Conservation (phyloP, 768 basidiomycete species). For the Mycena haematopus region DNA sequence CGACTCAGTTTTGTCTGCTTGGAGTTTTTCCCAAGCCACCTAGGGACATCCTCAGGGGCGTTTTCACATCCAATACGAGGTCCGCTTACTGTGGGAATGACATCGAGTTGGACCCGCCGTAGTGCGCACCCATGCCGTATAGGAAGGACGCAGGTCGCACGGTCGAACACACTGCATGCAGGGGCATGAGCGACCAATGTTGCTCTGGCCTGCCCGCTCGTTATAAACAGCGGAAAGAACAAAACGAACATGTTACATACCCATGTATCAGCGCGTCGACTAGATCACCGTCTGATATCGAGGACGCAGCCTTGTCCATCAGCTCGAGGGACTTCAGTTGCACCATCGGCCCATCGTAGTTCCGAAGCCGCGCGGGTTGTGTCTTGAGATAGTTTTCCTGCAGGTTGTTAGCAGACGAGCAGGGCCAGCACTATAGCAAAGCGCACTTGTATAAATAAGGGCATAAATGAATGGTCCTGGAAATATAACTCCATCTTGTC, state of each 20-base stretch:
- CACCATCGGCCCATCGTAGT: constrained; percentile 67
- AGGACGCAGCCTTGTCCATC: constrained; percentile 87
- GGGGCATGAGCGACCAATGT: constrained; percentile 94
- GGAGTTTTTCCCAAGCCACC: constrained; percentile 98
- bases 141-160: constrained; percentile 85
- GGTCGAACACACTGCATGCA: constrained; percentile 91
- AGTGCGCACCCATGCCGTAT: constrained; percentile 75
- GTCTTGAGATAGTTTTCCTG: constrained; percentile 98
- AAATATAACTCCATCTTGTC: constrained; percentile 98
- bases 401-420: background rate
- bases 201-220: constrained; percentile 79
- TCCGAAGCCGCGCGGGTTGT: constrained; percentile 66
- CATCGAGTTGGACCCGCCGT: constrained; percentile 70
- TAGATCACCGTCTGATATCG: constrained; percentile 94
- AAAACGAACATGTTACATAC: constrained; percentile 47
- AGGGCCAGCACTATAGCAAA: background rate
- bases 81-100: constrained; percentile 85
- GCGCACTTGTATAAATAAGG: constrained; percentile 91
- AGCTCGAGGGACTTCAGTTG: constrained; percentile 76
- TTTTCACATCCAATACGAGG: constrained; percentile 26
- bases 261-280: constrained; percentile 94
- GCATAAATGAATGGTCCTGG: constrained; percentile 93
- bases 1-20: constrained; percentile 84
- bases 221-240: background rate
- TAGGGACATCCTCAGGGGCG: constrained; percentile 38